Evolutionary conservation across 1,139 yeast species (phyloP).

Genomic region (Taiozyma sp.): DNA sequence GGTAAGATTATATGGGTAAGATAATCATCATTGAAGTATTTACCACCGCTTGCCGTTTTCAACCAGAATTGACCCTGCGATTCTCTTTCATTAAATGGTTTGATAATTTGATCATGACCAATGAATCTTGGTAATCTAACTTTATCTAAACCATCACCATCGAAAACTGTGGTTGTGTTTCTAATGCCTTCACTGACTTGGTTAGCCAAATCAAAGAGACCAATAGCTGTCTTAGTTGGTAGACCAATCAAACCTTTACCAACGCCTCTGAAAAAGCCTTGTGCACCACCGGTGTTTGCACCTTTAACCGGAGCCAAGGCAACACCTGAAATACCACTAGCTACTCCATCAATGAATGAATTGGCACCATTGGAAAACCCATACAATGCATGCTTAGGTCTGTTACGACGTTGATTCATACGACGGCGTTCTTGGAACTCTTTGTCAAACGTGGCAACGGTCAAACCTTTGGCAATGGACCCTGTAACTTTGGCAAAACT

Average conservation of each 20-base stretch:
- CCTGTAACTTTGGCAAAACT: conserved; percentile 92
- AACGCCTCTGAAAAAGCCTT: conserved; percentile 87
- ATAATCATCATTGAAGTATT: conserved; percentile 64
- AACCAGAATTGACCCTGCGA: conserved; percentile 96
- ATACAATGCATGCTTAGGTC: conserved; percentile 83
- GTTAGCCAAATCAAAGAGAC: conserved; percentile 87
- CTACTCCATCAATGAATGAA: conserved; percentile 78
- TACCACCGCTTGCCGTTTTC: conserved; percentile 77
- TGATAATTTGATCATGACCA: conserved; percentile 60
- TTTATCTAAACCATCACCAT: conserved; percentile 70
- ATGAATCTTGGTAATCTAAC: conserved; percentile 80
- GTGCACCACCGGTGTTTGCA: conserved; percentile 76
- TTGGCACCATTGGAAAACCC: conserved; percentile 86
- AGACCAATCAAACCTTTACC: conserved; percentile 94
- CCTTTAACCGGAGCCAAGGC: conserved; percentile 92
- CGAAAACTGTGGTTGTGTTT: conserved; percentile 88
- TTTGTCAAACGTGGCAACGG: conserved; percentile 85
- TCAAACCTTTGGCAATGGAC: conserved; percentile 87
- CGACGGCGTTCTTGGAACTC: conserved; percentile 80
- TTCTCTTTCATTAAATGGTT: conserved; percentile 74
- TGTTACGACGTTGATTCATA: conserved; percentile 65
- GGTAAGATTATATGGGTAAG: conserved; percentile 81
- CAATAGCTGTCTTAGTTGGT: conserved; percentile 96
- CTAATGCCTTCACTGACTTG: conserved; percentile 92
- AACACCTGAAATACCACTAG: conserved; percentile 86